Evolutionary conservation across 345 rosid genomes (phyloP), one percentile per base, ranked within the genome.

Genomic region (Gynandropsis gynandra): DNA sequence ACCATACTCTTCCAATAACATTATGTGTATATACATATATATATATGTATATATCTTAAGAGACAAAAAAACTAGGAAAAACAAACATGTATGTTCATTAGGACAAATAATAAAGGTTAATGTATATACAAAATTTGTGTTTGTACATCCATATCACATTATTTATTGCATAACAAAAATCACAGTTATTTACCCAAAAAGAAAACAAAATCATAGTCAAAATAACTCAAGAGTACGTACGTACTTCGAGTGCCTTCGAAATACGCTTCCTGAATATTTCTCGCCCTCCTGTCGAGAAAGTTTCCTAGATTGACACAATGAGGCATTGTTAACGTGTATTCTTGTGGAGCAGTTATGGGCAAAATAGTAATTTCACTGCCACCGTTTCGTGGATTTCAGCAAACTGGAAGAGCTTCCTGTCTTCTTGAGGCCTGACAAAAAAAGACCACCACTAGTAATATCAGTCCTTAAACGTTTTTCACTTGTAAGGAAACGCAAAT

Each of bases 341-440:
- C 13, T 14, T 11, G 9, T 16, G 1, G 4, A 19, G 13, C 9
- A 35, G 24, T 42, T 42, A 27, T 33, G 40, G 13, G 42, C 10
- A 35, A 49, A 48, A 16, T 1, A 35, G 35, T 36, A 8, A 41
- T 36, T 20, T 29, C 9, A 64, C 12, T 63, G 37, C 63, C 58
- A 57, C 29, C 69, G 69, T 50, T 64, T 64, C 18, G 69, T 32
- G 50, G 69, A 44, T 34, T 50, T 64, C 40, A 64, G 42, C 58
- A 64, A 37, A 64, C 51, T 64, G 11, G 69, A 50, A 63, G 57
- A 16, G 50, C 58, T 64, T 44, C 69, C 63, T 12, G 63, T 50
- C 48, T 57, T 64, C 58, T 57, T 64, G 58, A 50, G 56, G 53
- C 69, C 69, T 64, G 29, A 42, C 41, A 50, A 50, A 13, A 16